phyloP scores from a whole-genome alignment of 306 rosid genomes.

The Herpetospermum pedunculosum region DNA sequence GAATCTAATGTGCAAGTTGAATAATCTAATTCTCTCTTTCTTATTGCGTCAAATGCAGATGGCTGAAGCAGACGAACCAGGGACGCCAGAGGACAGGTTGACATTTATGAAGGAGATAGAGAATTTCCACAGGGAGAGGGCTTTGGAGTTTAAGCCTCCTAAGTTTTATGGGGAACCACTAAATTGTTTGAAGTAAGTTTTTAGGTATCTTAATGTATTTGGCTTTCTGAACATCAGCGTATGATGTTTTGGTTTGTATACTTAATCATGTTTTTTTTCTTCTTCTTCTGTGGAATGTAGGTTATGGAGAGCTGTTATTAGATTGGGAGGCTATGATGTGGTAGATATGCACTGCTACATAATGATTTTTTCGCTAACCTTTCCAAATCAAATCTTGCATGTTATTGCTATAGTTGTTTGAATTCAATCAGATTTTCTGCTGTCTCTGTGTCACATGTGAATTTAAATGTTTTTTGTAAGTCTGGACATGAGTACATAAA shows the following conservation, averaged over 20 bases:
- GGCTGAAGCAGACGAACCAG: conserved; percentile 44
- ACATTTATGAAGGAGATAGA: conserved; percentile 66
- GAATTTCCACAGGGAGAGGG: conserved; percentile 42
- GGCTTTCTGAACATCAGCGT: neutral
- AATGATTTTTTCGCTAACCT: neutral
- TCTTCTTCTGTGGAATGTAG: conserved; percentile 28
- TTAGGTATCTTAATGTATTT: neutral
- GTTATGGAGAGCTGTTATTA: conserved; percentile 82
- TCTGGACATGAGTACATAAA: neutral
- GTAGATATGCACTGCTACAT: conserved; percentile 26
- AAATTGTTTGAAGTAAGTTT: conserved; percentile 72
- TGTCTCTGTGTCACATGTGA: neutral
- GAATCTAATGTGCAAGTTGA: neutral
- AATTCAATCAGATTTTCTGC: neutral
- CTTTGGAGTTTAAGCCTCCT: conserved; percentile 74
- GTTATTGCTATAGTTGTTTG: neutral
- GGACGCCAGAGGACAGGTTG: conserved; percentile 32
- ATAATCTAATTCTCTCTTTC: neutral
- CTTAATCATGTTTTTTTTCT: neutral
- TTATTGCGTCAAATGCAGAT: conserved; percentile 20
- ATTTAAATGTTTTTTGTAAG: neutral
- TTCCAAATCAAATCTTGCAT: neutral
- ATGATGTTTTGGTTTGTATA: conserved; percentile 2
- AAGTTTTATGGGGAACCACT: conserved; percentile 72
- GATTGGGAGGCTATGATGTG: conserved; percentile 70